Percentiles rank a stretch among this genome's conserved stretches.
phyloP scores from a whole-genome alignment of 371 early-diverging fungal genomes.

The Haplosporangium sp. region DNA sequence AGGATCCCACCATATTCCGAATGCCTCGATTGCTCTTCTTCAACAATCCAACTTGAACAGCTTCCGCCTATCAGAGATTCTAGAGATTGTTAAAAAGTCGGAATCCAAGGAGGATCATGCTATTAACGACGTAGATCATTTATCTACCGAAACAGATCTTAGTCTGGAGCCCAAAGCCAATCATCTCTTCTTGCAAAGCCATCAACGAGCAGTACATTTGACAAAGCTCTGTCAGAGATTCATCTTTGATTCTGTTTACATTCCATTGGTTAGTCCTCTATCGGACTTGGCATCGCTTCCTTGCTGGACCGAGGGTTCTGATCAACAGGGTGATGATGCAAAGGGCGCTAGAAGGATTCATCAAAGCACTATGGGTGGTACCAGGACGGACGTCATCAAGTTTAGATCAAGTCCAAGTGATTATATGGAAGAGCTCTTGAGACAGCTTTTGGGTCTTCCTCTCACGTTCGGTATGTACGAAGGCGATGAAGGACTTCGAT shows the following conservation, averaged over 20 bases:
- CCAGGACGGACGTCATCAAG: conserved; percentile 51
- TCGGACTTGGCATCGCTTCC: conserved; percentile 53
- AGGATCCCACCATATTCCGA: conserved; percentile 40
- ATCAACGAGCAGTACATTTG: conserved; percentile 47
- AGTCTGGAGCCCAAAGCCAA: conserved; percentile 43
- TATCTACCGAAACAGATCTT: conserved; percentile 23
- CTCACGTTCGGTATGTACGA: conserved; percentile 78
- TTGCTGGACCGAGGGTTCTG: conserved; percentile 59
- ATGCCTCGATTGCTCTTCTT: conserved; percentile 61
- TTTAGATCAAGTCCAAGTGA: conserved; percentile 62
- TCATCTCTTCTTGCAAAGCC: conserved; percentile 43
- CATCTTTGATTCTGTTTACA: conserved; percentile 70
- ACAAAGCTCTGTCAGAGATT: conserved; percentile 65
- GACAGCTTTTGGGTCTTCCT: conserved; percentile 74
- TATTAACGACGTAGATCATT: conserved; percentile 8
- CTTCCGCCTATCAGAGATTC: conserved; percentile 56
- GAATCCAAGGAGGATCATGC: conserved; percentile 27
- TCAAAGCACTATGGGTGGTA: conserved; percentile 46
- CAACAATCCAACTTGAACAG: conserved; percentile 70
- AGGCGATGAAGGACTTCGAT: conserved; percentile 65
- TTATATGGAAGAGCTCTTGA: conserved; percentile 78
- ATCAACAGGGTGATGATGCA: conserved; percentile 19
- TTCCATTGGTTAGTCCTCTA: conserved; percentile 64
- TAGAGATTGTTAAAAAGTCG: conserved; percentile 51
- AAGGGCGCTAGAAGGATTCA: conserved; percentile 35